Evolutionary conservation across 768 basidiomycete species (phyloP).

Genomic region (Suillus paluster): DNA sequence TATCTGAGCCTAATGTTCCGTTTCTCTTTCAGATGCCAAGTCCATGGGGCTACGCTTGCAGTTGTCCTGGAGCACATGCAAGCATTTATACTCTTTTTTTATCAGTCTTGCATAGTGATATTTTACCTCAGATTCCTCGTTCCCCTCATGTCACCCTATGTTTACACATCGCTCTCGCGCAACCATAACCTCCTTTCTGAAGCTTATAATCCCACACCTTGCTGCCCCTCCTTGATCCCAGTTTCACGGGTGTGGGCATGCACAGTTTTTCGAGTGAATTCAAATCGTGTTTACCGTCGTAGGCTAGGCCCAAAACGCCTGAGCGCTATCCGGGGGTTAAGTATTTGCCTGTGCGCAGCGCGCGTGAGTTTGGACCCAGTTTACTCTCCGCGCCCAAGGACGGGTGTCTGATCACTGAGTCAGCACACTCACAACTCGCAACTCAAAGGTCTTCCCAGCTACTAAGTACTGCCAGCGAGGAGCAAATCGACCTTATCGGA

Average conservation of each 20-base stretch:
- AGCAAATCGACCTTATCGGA: background rate
- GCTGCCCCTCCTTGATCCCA: background rate
- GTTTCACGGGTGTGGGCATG: background rate
- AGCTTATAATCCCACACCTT: background rate
- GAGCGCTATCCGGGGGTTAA: background rate
- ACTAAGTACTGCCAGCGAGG: background rate
- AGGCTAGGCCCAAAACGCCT: background rate
- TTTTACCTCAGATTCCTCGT: background rate
- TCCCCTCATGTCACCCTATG: background rate
- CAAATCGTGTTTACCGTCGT: background rate
- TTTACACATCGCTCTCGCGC: background rate
- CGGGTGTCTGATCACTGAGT: background rate
- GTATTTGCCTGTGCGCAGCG: background rate
- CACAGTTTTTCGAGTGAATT: background rate
- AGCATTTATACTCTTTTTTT: background rate
- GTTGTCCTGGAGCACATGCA: background rate
- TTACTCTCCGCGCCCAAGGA: background rate
- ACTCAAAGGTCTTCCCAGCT: background rate
- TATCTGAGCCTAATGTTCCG: background rate
- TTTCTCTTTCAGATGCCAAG: too few relatives aligned
- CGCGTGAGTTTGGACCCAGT: background rate
- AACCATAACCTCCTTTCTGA: background rate
- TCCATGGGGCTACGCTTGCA: background rate
- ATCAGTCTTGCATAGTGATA: background rate
- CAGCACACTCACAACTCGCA: background rate